Evolutionary conservation across 2,329 filamentous ascomycete species (phyloP).

Genomic region (Botrytis fabae): DNA sequence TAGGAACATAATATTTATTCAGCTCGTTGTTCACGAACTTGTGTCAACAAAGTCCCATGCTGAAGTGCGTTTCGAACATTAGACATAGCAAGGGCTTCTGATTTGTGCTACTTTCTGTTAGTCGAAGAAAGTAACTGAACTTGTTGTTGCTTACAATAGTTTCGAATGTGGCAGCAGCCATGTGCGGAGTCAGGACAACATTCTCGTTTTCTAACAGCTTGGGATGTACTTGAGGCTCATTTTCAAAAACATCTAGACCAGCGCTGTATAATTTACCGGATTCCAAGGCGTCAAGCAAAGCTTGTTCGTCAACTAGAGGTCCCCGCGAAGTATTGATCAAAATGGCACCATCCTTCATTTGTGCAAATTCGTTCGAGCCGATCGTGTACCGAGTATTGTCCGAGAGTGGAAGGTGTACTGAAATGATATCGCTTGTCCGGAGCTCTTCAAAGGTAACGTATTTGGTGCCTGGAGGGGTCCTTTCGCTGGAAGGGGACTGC

Average conservation of each 20-base stretch:
- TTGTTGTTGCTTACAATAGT: slow-evolving; percentile 29
- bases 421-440: slow-evolving; percentile 69
- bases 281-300: slow-evolving; percentile 72
- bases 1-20: not conserved
- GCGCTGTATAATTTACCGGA: slow-evolving; percentile 64
- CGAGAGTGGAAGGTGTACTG: slow-evolving; percentile 74
- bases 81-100: slow-evolving; percentile 74
- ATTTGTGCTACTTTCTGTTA: slow-evolving; percentile 47
- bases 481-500: slow-evolving; percentile 56
- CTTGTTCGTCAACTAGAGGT: slow-evolving; percentile 75
- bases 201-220: slow-evolving; percentile 69
- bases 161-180: slow-evolving; percentile 78
- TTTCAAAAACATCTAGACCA: slow-evolving; percentile 79
- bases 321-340: slow-evolving; percentile 81
- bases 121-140: not conserved
- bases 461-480: slow-evolving; percentile 51
- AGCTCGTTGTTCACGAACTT: slow-evolving; percentile 64
- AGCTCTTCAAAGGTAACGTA: slow-evolving; percentile 74
- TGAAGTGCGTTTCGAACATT: slow-evolving; percentile 66
- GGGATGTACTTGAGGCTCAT: slow-evolving; percentile 73
- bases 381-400: slow-evolving; percentile 68
- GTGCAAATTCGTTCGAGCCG: slow-evolving; percentile 63
- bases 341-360: slow-evolving; percentile 77
- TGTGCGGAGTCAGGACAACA: slow-evolving; percentile 75
- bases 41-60: slow-evolving; percentile 60